phyloP scores from a whole-genome alignment of 441 rosid species.

The Brassica hybrid region DNA sequence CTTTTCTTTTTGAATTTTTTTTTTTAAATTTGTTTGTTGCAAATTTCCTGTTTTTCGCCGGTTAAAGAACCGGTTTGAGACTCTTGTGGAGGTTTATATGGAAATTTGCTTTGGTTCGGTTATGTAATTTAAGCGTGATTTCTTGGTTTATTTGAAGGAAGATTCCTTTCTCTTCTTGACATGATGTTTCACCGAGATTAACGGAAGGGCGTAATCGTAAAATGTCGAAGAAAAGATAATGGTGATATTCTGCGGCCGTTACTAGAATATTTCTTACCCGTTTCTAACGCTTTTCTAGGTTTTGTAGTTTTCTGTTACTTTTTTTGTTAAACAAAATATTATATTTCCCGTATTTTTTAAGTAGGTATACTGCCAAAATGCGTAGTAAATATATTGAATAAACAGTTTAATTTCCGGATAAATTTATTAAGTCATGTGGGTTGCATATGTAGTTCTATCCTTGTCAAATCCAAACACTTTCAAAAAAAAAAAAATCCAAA shows the following conservation, averaged over 20 bases:
- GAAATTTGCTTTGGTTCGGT: conserved; percentile 12
- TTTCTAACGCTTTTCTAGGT: background rate
- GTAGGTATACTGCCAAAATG: background rate
- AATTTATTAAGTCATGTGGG: conserved; percentile 16
- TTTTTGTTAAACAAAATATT: background rate
- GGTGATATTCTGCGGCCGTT: conserved; percentile 16
- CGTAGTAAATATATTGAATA: background rate
- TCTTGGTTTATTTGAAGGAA: conserved; percentile 9
- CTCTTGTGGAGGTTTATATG: conserved; percentile 23
- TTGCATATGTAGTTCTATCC: background rate
- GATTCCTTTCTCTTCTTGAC: background rate
- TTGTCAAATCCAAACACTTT: background rate
- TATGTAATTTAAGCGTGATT: background rate
- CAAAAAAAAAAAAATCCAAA: background rate
- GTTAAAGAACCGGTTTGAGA: conserved; percentile 32
- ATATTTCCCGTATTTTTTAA: background rate
- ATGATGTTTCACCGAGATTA: conserved; percentile 30
- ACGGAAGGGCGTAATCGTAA: conserved; percentile 11
- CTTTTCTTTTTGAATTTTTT: conserved; percentile 6
- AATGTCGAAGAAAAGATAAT: background rate
- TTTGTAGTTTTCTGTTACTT: conserved; percentile 11
- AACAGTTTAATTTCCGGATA: background rate
- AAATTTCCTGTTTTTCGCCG: conserved; percentile 34
- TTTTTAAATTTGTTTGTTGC: conserved; percentile 11
- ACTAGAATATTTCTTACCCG: conserved; percentile 24